These are phyloP conservation scores for Penicillium mononematosum DNA, from an alignment of 495 filamentous ascomycete genomes.

Conservation along the genomic window DNA sequence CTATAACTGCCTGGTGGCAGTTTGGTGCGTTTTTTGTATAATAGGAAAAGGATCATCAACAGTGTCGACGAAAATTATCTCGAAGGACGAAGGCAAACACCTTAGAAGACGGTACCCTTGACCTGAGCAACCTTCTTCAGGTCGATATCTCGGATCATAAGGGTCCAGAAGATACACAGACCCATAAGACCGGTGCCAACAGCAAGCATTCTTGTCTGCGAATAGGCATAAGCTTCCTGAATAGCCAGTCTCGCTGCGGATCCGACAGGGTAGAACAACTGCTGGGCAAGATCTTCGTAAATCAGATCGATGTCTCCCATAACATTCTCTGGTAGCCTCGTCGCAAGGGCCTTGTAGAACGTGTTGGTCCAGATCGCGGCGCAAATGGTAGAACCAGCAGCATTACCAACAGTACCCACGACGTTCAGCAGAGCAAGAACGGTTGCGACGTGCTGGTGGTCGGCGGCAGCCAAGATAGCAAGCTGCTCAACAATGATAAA, in stretches of 20 bases:
- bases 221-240: conserved; percentile 51
- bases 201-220: conserved; percentile 38
- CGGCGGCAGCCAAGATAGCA: conserved; percentile 60
- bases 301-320: conserved; percentile 44
- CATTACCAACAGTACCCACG: conserved; percentile 61
- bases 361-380: conserved; percentile 62
- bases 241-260: conserved; percentile 51
- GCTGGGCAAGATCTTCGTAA: conserved; percentile 45
- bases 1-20: not conserved
- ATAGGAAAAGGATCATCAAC: not conserved
- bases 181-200: conserved; percentile 34
- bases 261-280: conserved; percentile 54
- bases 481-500: conserved; percentile 63
- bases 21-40: not conserved
- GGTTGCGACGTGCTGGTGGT: conserved; percentile 63
- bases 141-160: conserved; percentile 21
- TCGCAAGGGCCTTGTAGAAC: conserved; percentile 51
- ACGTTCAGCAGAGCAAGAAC: conserved; percentile 62
- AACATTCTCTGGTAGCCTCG: conserved; percentile 51
- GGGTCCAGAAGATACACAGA: conserved; percentile 36
- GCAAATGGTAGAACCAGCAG: conserved; percentile 59
- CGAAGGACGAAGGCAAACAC: not conserved
- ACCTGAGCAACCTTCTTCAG: conserved; percentile 22
- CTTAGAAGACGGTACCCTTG: conserved; percentile 23
- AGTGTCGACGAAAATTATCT: not conserved